Conservation (phyloP, 2,329 filamentous ascomycete genomes). For the Pseudogymnoascus sp. region DNA sequence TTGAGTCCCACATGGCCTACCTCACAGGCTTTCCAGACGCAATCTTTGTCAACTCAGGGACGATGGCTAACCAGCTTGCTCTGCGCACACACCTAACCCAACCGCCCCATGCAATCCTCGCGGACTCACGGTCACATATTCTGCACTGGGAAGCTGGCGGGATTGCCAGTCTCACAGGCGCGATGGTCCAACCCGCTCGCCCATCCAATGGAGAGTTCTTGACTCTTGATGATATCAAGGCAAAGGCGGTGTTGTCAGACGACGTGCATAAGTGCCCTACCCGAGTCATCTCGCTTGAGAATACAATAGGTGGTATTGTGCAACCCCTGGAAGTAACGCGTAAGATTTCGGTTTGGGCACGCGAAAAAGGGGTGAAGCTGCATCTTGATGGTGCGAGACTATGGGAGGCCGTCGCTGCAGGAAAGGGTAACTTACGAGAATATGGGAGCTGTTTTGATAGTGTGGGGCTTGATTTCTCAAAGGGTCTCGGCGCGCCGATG, state of each 20-base stretch:
- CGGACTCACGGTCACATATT: constrained; percentile 74
- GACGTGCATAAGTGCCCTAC: constrained; percentile 77
- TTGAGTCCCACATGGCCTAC: constrained; percentile 67
- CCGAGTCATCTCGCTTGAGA: constrained; percentile 74
- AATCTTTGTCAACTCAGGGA: constrained; percentile 79
- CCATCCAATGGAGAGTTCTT: constrained; percentile 62
- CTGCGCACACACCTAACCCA: constrained; percentile 69
- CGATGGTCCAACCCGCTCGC: constrained; percentile 57
- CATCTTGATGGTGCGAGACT: constrained; percentile 75
- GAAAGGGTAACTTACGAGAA: constrained; percentile 58
- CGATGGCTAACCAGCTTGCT: constrained; percentile 89
- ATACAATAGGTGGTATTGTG: constrained; percentile 73
- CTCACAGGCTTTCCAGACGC: constrained; percentile 70
- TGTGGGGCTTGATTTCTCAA: constrained; percentile 71
- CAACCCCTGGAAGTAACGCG: constrained; percentile 67
- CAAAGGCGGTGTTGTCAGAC: constrained; percentile 54
- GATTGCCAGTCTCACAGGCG: constrained; percentile 63
- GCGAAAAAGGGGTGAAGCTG: constrained; percentile 55
- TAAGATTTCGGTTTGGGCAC: constrained; percentile 64
- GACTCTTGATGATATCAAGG: constrained; percentile 50
- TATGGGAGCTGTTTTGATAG: constrained; percentile 66
- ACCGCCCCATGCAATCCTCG: constrained; percentile 74
- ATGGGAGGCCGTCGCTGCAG: constrained; percentile 72
- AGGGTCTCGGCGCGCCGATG: constrained; percentile 74
- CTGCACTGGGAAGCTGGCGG: constrained; percentile 59